phyloP scores from a whole-genome alignment of 164 flowering plant genomes.

The Tetracentron sinense region DNA sequence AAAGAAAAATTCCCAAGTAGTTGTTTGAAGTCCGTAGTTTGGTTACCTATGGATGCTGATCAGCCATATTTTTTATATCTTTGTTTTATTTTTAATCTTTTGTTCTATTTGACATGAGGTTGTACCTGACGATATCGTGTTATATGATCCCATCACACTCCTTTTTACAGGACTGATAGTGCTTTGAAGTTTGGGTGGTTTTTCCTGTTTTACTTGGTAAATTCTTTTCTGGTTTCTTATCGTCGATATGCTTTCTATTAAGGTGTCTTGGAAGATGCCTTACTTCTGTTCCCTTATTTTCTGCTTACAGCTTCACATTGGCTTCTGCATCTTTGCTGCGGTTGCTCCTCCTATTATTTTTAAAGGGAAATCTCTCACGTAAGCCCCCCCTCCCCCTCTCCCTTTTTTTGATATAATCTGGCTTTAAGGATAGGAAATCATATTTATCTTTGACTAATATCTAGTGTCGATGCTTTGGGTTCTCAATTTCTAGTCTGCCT shows the following conservation, averaged over 20 bases:
- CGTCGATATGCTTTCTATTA: neutral
- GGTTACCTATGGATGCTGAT: too few species aligned
- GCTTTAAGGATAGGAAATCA: neutral
- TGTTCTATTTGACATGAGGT: neutral
- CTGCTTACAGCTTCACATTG: conserved; percentile 69
- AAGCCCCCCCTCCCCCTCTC: conserved; percentile 37
- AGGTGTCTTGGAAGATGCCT: neutral
- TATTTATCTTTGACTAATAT: neutral
- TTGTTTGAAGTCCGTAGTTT: too few species aligned
- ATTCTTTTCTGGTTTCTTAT: neutral
- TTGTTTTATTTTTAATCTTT: neutral
- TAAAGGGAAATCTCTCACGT: conserved; percentile 90
- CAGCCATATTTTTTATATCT: neutral
- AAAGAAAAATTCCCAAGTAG: too few species aligned
- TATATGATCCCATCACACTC: neutral
- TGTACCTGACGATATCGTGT: neutral
- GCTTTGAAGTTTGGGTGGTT: conserved; percentile 88
- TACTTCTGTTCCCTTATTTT: conserved; percentile 3
- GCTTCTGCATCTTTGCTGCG: conserved; percentile 73
- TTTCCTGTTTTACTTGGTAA: conserved; percentile 70
- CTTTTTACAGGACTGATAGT: conserved; percentile 77
- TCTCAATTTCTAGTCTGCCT: too few species aligned
- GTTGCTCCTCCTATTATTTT: conserved; percentile 92
- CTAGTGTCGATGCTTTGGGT: neutral
- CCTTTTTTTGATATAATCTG: too few species aligned